A percentile compares a stretch with the other conserved stretches of the same genome.
These are phyloP conservation scores for Iberis pinnata DNA, from an alignment of 345 rosid species.

Conservation along the genomic window DNA sequence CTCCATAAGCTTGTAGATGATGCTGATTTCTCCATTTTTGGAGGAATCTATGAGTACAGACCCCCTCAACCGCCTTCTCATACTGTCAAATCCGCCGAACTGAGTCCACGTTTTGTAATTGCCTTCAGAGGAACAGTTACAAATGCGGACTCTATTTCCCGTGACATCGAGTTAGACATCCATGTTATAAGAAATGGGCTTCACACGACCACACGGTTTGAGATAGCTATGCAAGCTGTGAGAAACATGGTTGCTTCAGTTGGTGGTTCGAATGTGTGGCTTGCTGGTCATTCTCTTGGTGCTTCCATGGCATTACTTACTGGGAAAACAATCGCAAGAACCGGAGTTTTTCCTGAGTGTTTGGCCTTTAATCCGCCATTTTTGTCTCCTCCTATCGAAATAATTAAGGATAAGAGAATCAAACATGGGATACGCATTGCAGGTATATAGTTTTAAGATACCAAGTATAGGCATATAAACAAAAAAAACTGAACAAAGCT, in stretches of 20 bases:
- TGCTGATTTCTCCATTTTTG: conserved; percentile 66
- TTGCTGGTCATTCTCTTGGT: conserved; percentile 93
- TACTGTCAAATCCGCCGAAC: conserved; percentile 22
- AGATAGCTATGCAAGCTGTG: conserved; percentile 71
- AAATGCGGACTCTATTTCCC: conserved; percentile 54
- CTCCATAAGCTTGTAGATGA: conserved; percentile 57
- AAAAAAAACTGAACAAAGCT: neutral
- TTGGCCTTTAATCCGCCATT: conserved; percentile 85
- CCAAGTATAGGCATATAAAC: neutral
- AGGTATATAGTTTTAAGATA: conserved; percentile 19
- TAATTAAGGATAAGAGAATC: conserved; percentile 54
- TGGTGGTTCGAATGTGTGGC: conserved; percentile 67
- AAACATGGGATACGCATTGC: conserved; percentile 65
- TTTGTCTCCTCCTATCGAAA: conserved; percentile 66
- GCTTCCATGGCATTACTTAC: conserved; percentile 74
- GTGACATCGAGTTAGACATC: conserved; percentile 60
- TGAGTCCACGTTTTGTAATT: conserved; percentile 53
- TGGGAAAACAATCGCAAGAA: conserved; percentile 66
- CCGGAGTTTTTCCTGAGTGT: conserved; percentile 46
- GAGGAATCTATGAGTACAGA: conserved; percentile 65
- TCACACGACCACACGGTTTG: conserved; percentile 63
- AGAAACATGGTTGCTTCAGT: conserved; percentile 55
- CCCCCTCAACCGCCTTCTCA: conserved; percentile 35
- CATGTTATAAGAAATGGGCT: conserved; percentile 59
- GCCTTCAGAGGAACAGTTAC: conserved; percentile 79